These are phyloP conservation scores for Pestalotiopsis sp. DNA, from an alignment of 2,329 filamentous ascomycete species.

Conservation along the genomic window DNA sequence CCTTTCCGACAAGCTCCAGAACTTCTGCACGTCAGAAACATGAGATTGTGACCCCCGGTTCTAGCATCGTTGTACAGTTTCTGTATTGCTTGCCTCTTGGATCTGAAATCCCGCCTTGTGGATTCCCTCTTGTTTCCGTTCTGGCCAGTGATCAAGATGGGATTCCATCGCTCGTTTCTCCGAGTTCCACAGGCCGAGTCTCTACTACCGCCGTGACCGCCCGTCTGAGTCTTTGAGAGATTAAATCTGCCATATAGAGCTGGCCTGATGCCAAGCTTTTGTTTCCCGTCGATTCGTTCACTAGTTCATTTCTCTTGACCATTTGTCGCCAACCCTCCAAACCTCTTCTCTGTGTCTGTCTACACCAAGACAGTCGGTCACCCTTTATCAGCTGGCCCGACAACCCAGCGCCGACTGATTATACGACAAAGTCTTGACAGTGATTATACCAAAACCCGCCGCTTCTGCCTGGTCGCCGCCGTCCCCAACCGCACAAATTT, in stretches of 20 bases:
- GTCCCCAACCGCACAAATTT: no score
- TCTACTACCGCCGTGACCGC: neutral
- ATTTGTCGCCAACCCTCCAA: neutral
- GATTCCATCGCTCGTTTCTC: neutral
- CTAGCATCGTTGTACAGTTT: neutral
- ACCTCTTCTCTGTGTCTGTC: neutral
- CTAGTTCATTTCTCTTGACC: neutral
- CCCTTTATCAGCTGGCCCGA: no score
- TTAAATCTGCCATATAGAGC: neutral
- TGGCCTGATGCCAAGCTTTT: neutral
- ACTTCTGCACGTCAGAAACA: constrained; percentile 4
- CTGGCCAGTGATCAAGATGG: neutral
- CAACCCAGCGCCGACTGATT: no score
- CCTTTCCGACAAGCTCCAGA: constrained; percentile 14
- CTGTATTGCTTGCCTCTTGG: neutral
- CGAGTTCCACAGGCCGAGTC: neutral
- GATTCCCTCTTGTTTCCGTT: neutral
- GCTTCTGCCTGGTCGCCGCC: no score
- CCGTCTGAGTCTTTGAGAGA: neutral
- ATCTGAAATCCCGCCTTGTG: neutral
- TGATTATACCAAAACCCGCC: no score
- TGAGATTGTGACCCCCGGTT: neutral
- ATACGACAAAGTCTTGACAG: no score
- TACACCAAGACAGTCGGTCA: neutral
- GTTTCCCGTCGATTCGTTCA: neutral